Conservation (phyloP, 305 asterid genomes). For the Coffea humblotiana region DNA sequence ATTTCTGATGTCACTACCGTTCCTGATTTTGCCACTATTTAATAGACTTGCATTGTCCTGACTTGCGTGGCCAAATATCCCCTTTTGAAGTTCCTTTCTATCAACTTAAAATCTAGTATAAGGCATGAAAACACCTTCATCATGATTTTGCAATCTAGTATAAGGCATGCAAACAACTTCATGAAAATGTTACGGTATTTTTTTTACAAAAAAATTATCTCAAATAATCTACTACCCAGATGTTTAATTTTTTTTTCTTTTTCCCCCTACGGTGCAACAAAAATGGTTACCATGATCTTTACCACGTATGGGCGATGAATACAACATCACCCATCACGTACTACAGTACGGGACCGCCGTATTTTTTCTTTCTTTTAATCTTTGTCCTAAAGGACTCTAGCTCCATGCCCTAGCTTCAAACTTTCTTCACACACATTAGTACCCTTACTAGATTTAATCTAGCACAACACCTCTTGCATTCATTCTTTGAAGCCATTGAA, state of each 20-base stretch:
- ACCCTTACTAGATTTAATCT: neutral
- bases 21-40: slow-evolving; percentile 31
- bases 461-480: neutral
- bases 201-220: too few species aligned
- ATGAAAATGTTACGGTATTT: too few species aligned
- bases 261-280: too few species aligned
- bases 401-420: neutral
- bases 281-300: too few species aligned
- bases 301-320: neutral
- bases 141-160: neutral
- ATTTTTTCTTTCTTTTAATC: neutral
- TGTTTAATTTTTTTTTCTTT: neutral
- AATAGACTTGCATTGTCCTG: slow-evolving; percentile 27
- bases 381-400: slow-evolving; percentile 24
- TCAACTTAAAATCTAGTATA: slow-evolving; percentile 18
- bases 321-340: neutral
- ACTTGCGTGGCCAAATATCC: slow-evolving; percentile 25
- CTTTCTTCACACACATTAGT: neutral
- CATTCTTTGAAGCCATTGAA: neutral
- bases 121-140: neutral
- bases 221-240: too few species aligned
- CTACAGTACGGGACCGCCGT: slow-evolving; percentile 1
- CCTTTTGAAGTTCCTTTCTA: slow-evolving; percentile 7
- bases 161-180: too few species aligned
- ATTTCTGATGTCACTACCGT: slow-evolving; percentile 32